Evolutionary conservation across 2,329 filamentous ascomycete species (phyloP).

Genomic region (Macrophomina pseudophaseolina): DNA sequence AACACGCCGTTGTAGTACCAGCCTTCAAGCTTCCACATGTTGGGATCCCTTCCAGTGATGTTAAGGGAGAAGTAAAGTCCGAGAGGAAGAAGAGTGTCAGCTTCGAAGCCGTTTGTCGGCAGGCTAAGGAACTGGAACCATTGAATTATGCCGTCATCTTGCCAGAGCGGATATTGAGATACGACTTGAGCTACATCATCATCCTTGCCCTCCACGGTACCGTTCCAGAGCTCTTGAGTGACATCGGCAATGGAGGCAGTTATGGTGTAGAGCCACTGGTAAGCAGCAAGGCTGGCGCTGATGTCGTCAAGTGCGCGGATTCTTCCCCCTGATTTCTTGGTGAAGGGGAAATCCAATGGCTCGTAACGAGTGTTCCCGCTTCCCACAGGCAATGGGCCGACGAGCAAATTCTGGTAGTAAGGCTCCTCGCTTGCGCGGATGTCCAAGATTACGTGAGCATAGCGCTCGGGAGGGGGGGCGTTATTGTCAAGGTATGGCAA

Average conservation of each 20-base stretch:
- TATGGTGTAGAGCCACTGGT: slow-evolving; percentile 45
- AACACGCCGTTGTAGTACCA: slow-evolving; percentile 63
- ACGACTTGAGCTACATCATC: slow-evolving; percentile 49
- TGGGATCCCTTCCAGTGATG: slow-evolving; percentile 57
- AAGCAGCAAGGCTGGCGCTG: slow-evolving; percentile 31
- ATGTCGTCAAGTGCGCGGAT: slow-evolving; percentile 50
- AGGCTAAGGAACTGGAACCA: slow-evolving; percentile 56
- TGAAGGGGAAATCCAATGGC: slow-evolving; percentile 32
- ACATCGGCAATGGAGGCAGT: slow-evolving; percentile 47
- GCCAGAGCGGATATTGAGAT: slow-evolving; percentile 48
- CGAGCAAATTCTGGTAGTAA: slow-evolving; percentile 51
- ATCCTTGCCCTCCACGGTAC: slow-evolving; percentile 44
- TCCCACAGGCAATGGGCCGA: slow-evolving; percentile 56
- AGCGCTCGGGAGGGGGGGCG: slow-evolving; percentile 45
- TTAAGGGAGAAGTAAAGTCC: slow-evolving; percentile 52
- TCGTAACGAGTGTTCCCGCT: slow-evolving; percentile 45
- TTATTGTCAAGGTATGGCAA: slow-evolving; percentile 51
- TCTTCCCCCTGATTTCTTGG: slow-evolving; percentile 43
- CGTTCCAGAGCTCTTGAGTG: slow-evolving; percentile 53
- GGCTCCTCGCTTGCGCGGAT: slow-evolving; percentile 40
- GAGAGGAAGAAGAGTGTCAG: slow-evolving; percentile 52
- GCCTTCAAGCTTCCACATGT: slow-evolving; percentile 56
- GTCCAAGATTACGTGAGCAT: slow-evolving; percentile 53
- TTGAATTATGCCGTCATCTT: slow-evolving; percentile 49
- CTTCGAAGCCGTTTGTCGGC: slow-evolving; percentile 48